Conservation (phyloP, 139 green algal genomes). For the Haematococcus lacustris region DNA sequence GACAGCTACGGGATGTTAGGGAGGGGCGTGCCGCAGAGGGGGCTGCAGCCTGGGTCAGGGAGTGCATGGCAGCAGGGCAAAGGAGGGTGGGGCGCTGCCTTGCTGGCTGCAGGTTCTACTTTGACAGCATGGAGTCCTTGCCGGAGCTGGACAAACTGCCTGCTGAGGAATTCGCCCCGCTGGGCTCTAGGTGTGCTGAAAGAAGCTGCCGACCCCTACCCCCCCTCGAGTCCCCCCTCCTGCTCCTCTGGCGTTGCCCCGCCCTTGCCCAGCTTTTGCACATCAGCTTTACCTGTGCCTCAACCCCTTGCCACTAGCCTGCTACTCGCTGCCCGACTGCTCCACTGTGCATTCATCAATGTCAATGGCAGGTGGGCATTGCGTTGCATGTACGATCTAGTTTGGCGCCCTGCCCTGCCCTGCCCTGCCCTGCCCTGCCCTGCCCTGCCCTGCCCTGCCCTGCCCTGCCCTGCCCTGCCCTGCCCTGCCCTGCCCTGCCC, state of each 20-base stretch:
- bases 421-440: too few relatives aligned
- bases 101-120: constrained; percentile 72
- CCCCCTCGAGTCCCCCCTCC: background rate
- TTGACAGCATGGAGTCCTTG: constrained; percentile 78
- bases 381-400: background rate
- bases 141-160: constrained; percentile 22
- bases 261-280: background rate
- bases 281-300: background rate
- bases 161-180: constrained; percentile 52
- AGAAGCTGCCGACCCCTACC: too few relatives aligned
- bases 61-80: too few relatives aligned
- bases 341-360: background rate
- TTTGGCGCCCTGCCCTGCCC: background rate
- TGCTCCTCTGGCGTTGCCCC: background rate
- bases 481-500: too few relatives aligned
- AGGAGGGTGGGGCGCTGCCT: too few relatives aligned
- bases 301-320: background rate
- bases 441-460: too few relatives aligned
- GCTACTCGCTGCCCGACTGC: too few relatives aligned
- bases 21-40: too few relatives aligned
- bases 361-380: background rate
- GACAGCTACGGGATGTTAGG: too few relatives aligned
- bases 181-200: constrained; percentile 53
- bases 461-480: too few relatives aligned
- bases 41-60: too few relatives aligned